phyloP scores from a whole-genome alignment of 805 yeast genomes.

The Cyberlindnera samutprakarnensis region DNA sequence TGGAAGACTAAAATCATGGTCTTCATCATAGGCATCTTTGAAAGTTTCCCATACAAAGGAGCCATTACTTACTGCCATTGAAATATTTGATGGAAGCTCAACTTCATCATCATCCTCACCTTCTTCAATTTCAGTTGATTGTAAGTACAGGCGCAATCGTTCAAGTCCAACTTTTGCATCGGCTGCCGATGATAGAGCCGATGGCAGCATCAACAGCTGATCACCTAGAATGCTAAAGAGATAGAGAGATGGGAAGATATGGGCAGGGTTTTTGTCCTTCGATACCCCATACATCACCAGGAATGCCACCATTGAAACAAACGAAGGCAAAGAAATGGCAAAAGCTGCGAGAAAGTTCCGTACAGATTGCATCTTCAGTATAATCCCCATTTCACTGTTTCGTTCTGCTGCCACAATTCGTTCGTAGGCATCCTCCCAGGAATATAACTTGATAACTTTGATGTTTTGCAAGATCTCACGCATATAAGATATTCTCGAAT shows the following conservation, averaged over 20 bases:
- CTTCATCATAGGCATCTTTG: slow-evolving; percentile 30
- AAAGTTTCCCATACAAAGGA: slow-evolving; percentile 62
- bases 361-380: slow-evolving; percentile 51
- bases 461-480: slow-evolving; percentile 56
- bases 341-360: slow-evolving; percentile 47
- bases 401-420: slow-evolving; percentile 45
- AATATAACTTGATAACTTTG: slow-evolving; percentile 71
- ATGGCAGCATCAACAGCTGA: slow-evolving; percentile 62
- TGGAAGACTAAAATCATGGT: slow-evolving; percentile 2
- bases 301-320: slow-evolving; percentile 51
- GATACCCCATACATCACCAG: slow-evolving; percentile 32
- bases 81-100: slow-evolving; percentile 24
- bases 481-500: slow-evolving; percentile 51
- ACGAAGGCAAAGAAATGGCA: slow-evolving; percentile 40
- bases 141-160: slow-evolving; percentile 48
- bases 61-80: slow-evolving; percentile 45
- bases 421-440: slow-evolving; percentile 79
- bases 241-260: slow-evolving; percentile 62
- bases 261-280: slow-evolving; percentile 43
- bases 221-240: slow-evolving; percentile 54
- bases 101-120: slow-evolving; percentile 30
- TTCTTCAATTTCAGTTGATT: slow-evolving; percentile 40
- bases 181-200: slow-evolving; percentile 58
- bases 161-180: slow-evolving; percentile 59
- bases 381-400: slow-evolving; percentile 45